Conservation (phyloP, 805 yeast species). For the Metschnikowia gelsemii region DNA sequence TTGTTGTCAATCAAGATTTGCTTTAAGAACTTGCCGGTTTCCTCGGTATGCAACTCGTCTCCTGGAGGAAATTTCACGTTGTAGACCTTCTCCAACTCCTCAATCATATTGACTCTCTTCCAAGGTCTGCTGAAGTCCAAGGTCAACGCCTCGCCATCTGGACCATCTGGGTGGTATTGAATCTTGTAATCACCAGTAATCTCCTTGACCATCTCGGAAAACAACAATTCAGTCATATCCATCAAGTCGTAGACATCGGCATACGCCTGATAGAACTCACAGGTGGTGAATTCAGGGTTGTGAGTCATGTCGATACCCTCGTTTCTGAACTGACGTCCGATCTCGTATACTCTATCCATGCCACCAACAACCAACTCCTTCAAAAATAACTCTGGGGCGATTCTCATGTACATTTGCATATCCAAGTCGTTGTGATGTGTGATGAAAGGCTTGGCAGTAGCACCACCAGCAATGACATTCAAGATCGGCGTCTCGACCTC, state of each 20-base stretch:
- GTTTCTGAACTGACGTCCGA: conserved; percentile 98
- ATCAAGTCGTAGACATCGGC: conserved; percentile 96
- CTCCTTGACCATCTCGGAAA: conserved; percentile 96
- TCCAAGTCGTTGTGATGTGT: conserved; percentile 96
- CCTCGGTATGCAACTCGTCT: conserved; percentile 88
- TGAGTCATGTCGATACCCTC: conserved; percentile 99
- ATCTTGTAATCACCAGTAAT: conserved; percentile 87
- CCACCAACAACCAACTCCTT: conserved; percentile 98
- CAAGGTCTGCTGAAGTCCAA: conserved; percentile 94
- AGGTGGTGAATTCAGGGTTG: conserved; percentile 98
- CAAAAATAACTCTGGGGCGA: conserved; percentile 96
- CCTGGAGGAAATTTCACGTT: conserved; percentile 94
- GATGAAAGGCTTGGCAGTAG: conserved; percentile 96
- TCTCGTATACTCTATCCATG: conserved; percentile 95
- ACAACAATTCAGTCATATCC: conserved; percentile 89
- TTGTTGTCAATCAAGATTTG: conserved; percentile 73
- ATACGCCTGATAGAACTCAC: conserved; percentile 97
- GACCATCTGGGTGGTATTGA: conserved; percentile 91
- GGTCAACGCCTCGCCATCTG: conserved; percentile 73
- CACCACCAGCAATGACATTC: conserved; percentile 99
- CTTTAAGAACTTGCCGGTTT: conserved; percentile 88
- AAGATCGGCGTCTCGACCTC: conserved; percentile 99
- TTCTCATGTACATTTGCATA: conserved; percentile 96
- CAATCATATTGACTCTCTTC: conserved; percentile 98
- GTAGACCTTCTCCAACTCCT: conserved; percentile 84